Conservation (phyloP, 441 rosid genomes). For the Syzygium malaccense region DNA sequence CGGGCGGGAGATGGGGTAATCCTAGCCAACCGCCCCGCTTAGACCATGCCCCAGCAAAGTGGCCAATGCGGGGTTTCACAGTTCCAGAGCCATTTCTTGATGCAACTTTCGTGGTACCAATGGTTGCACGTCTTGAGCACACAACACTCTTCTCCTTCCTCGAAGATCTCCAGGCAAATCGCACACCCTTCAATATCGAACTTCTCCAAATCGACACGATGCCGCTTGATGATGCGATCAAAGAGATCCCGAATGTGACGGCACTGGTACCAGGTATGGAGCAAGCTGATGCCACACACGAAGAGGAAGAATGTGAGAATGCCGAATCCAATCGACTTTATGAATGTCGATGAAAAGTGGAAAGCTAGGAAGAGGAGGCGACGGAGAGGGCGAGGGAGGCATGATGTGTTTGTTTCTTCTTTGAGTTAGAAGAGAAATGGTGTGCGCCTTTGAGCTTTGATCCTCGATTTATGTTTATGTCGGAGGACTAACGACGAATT, state of each 20-base stretch:
- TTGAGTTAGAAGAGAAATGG: neutral
- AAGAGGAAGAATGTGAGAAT: neutral
- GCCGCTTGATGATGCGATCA: neutral
- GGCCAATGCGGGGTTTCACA: neutral
- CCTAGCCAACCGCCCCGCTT: neutral
- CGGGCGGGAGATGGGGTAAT: neutral
- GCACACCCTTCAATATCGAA: neutral
- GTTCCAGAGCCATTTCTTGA: neutral
- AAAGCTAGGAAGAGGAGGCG: neutral
- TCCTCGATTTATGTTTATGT: neutral
- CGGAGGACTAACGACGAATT: neutral
- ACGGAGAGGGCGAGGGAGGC: neutral
- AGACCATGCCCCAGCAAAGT: neutral
- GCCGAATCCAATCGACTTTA: neutral
- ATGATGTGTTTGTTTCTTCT: neutral
- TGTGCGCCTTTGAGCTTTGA: neutral
- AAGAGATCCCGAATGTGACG: neutral
- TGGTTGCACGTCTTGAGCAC: neutral
- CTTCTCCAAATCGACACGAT: neutral
- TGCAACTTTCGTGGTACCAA: neutral
- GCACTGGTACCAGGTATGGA: fast-evolving
- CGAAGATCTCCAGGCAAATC: neutral
- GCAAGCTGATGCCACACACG: neutral
- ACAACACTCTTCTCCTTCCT: neutral
- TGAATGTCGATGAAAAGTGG: neutral